Conservation (phyloP, 352 stramenopile genomes). For the Phytophthora uliginosa region DNA sequence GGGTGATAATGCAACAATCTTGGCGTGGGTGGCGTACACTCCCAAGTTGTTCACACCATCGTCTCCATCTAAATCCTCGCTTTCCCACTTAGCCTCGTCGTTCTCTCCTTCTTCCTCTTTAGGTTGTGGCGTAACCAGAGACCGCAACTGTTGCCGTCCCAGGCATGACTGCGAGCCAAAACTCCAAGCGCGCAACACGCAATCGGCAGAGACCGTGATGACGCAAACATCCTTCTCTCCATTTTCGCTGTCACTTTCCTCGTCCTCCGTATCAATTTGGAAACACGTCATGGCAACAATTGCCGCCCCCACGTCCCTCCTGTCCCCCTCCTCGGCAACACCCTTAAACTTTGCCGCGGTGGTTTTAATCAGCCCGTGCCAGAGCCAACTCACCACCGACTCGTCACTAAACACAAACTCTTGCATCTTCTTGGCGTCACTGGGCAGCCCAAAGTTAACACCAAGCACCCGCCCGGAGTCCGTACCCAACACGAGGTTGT, state of each 20-base stretch:
- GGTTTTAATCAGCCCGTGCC: constrained; percentile 72
- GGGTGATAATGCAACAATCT: constrained; percentile 63
- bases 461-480: constrained; percentile 70
- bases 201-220: constrained; percentile 74
- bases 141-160: constrained; percentile 66
- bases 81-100: constrained; percentile 44
- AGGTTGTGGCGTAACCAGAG: constrained; percentile 29
- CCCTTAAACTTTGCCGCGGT: constrained; percentile 49
- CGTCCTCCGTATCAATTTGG: constrained; percentile 59
- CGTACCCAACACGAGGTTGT: constrained; percentile 75
- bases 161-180: constrained; percentile 73
- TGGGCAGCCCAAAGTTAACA: constrained; percentile 77
- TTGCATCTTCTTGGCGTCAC: constrained; percentile 50
- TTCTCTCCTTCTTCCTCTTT: constrained; percentile 16
- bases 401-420: constrained; percentile 80
- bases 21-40: constrained; percentile 60
- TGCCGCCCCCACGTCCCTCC: constrained; percentile 33
- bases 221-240: constrained; percentile 68
- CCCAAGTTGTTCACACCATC: constrained; percentile 28
- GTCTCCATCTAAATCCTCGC: constrained; percentile 45
- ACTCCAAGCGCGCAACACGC: constrained; percentile 75
- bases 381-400: constrained; percentile 77
- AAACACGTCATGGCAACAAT: constrained; percentile 78
- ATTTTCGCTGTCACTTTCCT: constrained; percentile 15
- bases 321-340: constrained; percentile 35